Evolutionary conservation across 2,329 filamentous ascomycete genomes (phyloP).

Genomic region (Cytospora piceicola): DNA sequence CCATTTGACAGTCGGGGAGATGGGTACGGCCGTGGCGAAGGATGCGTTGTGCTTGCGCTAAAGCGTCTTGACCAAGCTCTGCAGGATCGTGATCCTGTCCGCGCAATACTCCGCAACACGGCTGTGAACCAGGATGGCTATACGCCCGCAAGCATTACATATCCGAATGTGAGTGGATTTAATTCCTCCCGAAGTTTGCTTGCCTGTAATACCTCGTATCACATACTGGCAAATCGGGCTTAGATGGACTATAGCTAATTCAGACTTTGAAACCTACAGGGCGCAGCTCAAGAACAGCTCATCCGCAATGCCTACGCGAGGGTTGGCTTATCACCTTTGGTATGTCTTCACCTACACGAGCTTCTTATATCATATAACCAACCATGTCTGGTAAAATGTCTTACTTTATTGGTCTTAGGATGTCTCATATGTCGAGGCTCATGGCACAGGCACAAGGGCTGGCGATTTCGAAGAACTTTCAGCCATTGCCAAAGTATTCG

Average conservation of each 20-base stretch:
- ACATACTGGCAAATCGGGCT: too few relatives aligned
- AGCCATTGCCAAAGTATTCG: slow-evolving; percentile 20
- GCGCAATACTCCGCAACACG: slow-evolving; percentile 34
- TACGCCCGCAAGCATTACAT: slow-evolving; percentile 41
- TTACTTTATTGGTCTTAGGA: background rate
- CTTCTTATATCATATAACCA: background rate
- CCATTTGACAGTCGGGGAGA: slow-evolving; percentile 7
- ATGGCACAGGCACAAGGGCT: slow-evolving; percentile 10
- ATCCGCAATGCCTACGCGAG: slow-evolving; percentile 39
- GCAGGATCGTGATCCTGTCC: slow-evolving; percentile 6
- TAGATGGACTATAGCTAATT: too few relatives aligned
- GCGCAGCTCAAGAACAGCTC: slow-evolving; percentile 38
- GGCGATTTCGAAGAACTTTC: slow-evolving; percentile 8
- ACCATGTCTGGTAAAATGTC: background rate
- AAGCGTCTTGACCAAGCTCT: slow-evolving; percentile 8
- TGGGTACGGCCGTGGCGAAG: slow-evolving; percentile 22
- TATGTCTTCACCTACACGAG: background rate
- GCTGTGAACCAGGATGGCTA: slow-evolving; percentile 37
- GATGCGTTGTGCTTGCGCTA: background rate
- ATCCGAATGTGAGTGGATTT: slow-evolving; percentile 41
- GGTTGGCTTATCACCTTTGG: slow-evolving; percentile 34
- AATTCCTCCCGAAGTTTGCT: background rate
- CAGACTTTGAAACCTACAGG: background rate
- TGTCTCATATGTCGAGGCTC: slow-evolving; percentile 14
- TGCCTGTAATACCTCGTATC: too few relatives aligned